phyloP scores from a whole-genome alignment of 768 basidiomycete species.

The Cystoderma amianthinum region DNA sequence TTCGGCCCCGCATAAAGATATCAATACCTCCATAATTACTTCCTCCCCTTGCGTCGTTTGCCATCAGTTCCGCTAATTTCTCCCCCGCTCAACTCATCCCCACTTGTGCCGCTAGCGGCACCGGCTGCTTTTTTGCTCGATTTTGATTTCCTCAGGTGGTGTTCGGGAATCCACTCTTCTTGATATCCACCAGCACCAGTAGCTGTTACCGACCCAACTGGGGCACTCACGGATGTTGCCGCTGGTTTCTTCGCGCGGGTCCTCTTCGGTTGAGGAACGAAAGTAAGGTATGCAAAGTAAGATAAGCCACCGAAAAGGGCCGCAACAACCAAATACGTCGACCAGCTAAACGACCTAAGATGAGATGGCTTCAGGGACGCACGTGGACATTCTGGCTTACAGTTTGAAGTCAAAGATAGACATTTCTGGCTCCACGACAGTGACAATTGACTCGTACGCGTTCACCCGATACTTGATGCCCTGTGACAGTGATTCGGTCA shows the following conservation, averaged over 20 bases:
- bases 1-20: not conserved
- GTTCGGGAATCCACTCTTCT: constrained; percentile 92
- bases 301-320: constrained; percentile 54
- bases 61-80: constrained; percentile 62
- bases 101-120: constrained; percentile 40
- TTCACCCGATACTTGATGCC: constrained; percentile 51
- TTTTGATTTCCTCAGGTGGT: constrained; percentile 70
- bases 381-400: constrained; percentile 32
- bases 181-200: constrained; percentile 68
- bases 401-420: constrained; percentile 78
- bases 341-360: constrained; percentile 29
- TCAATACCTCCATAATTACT: constrained; percentile 20
- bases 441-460: constrained; percentile 72
- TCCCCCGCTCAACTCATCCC: constrained; percentile 59
- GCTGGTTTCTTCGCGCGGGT: constrained; percentile 36
- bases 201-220: constrained; percentile 53
- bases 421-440: constrained; percentile 71
- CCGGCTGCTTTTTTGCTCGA: constrained; percentile 39
- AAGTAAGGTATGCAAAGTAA: constrained; percentile 62
- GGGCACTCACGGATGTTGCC: constrained; percentile 38
- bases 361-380: not conserved
- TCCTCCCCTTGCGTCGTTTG: constrained; percentile 48
- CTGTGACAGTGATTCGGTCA: constrained; percentile 22
- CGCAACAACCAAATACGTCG: constrained; percentile 66
- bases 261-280: constrained; percentile 61